Percentiles rank a stretch among this genome's conserved stretches.
Conservation (phyloP, 192 early-diverging fungal species). For the Dissophora globulifera region DNA sequence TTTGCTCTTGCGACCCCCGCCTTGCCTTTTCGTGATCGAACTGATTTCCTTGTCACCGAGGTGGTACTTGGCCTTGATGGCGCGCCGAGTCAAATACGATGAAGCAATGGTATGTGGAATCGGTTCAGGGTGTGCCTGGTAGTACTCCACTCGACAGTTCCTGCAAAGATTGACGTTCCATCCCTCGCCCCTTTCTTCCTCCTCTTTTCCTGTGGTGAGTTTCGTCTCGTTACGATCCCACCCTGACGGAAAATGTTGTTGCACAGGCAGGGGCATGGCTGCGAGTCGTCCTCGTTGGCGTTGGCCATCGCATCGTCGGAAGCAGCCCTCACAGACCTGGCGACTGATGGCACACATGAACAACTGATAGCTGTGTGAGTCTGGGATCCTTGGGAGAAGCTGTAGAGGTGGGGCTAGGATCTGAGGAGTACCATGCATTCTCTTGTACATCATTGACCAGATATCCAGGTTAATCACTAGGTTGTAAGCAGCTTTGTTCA, state of each 20-base stretch:
- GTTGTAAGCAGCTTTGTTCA: conserved; percentile 1
- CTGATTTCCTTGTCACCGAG: background rate
- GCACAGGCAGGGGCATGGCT: conserved; percentile 9
- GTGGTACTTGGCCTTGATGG: conserved; percentile 1
- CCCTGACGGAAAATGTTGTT: background rate
- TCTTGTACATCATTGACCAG: conserved; percentile 1
- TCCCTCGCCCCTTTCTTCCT: background rate
- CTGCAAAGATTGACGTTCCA: conserved; percentile 8
- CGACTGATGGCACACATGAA: conserved; percentile 9
- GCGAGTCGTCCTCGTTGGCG: background rate
- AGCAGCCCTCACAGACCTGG: conserved; percentile 7
- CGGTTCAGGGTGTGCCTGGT: background rate
- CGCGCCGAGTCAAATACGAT: background rate
- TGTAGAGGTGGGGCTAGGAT: background rate
- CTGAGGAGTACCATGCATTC: background rate
- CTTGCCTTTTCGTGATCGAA: background rate
- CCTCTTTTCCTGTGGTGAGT: no score
- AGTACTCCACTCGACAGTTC: background rate
- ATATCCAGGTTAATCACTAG: background rate
- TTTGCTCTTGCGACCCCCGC: background rate
- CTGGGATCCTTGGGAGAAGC: background rate
- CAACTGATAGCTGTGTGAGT: conserved; percentile 9
- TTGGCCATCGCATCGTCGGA: background rate
- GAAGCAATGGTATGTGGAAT: background rate
- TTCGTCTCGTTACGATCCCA: background rate